Base-by-base conservation (phyloP, 331 rosid species). In the Quercus phellos region DNA sequence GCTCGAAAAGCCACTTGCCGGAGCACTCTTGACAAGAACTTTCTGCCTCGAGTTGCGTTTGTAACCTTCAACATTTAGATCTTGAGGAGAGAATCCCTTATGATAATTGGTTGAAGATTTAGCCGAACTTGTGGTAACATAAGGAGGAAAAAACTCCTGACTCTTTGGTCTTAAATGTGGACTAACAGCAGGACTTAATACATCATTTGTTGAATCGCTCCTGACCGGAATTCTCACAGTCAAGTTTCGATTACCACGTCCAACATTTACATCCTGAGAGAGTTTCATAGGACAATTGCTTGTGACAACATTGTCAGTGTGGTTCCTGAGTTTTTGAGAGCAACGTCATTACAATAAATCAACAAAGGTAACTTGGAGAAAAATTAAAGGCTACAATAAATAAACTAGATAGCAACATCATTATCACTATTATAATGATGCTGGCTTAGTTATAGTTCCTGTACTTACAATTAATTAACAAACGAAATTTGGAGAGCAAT, bases 11-110 rank as follows among this genome's bases (percentile, higher is more conserved):
- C 68, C 81, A 77, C 87, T 88, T 16, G 82, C 83, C 17, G 89
- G 94, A 4, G 96, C 90, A 80, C 91, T 93, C 90, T 81, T 91
- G 51, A 91, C 83, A 55, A 81, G 60, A 77, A 72, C 74, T 35
- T 77, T 87, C 78, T 74, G 56, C 14, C 77, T 88, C 42, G 21
- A 78, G 71, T 80, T 73, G 67, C 11, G 14, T 27, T 34, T n/a
- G 42, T 53, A 77, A 67, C 53, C 53, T 56, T 85, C 88, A 35
- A 35, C 32, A 17, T 82, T 80, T 50, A 19, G 55, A 38, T 85
- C 86, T 73, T 53, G 86, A 67, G 84, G 86, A 67, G 84, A 83
- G 76, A 56, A n/a, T 66, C 81, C 83, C 74, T 70, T 77, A 53
- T 56, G 70, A 32, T 70, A 77, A 79, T 76, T 80, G 67, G 85